Conservation (phyloP, 345 rosid genomes). For the Syzygium aqueum region DNA sequence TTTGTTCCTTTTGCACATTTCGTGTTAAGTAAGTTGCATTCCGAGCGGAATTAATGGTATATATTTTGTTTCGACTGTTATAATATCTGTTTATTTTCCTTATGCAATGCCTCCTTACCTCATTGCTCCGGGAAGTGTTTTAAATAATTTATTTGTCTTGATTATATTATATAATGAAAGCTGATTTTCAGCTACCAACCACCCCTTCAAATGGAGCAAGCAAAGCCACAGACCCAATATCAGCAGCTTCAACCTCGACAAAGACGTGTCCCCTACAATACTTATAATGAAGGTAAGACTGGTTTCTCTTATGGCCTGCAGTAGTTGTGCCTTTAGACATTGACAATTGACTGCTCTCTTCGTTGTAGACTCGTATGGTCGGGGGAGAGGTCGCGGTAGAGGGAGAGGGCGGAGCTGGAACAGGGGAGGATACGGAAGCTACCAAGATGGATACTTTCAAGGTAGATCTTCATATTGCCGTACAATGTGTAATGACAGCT, state of each 20-base stretch:
- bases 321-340: background rate
- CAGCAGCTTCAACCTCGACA: conserved; percentile 50
- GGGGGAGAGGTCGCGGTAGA: conserved; percentile 35
- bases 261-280: conserved; percentile 34
- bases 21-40: background rate
- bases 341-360: conserved; percentile 6
- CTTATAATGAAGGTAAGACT: conserved; percentile 53
- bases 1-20: background rate
- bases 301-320: background rate
- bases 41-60: background rate
- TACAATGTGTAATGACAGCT: background rate
- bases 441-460: conserved; percentile 15
- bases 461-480: conserved; percentile 1
- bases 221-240: conserved; percentile 47
- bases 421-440: conserved; percentile 36
- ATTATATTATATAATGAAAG: background rate
- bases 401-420: conserved; percentile 42
- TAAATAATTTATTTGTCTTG: background rate
- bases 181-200: conserved; percentile 67
- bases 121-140: background rate
- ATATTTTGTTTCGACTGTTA: background rate
- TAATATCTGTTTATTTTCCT: background rate
- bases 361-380: conserved; percentile 33
- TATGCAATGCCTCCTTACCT: background rate
- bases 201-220: conserved; percentile 42